Percentiles rank a stretch among this genome's conserved stretches.
phyloP scores from a whole-genome alignment of 208 protist species.

The Eutreptiella sp. region DNA sequence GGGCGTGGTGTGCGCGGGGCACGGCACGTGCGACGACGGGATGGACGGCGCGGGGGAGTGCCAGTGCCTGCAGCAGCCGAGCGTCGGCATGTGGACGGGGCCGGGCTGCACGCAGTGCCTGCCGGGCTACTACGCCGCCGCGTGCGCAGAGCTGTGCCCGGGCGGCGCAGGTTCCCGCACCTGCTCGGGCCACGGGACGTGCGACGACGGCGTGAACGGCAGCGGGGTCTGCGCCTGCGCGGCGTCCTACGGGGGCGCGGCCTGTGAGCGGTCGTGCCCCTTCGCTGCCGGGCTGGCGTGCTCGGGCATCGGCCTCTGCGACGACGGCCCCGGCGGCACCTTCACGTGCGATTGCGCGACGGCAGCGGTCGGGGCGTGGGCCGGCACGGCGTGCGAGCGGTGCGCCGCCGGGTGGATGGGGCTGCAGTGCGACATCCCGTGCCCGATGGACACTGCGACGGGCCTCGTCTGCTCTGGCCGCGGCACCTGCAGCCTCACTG shows the following conservation, averaged over 20 bases:
- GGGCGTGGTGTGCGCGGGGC: constrained; percentile 5
- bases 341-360: not conserved
- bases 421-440: constrained; percentile 6
- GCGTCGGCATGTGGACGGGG: constrained; percentile 17
- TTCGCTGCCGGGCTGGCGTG: too few relatives aligned
- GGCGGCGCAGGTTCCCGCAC: constrained; percentile 14
- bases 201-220: constrained; percentile 2
- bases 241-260: not conserved
- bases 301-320: constrained; percentile 11
- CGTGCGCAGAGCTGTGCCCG: not conserved
- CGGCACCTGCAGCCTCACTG: not conserved
- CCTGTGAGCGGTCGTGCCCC: too few relatives aligned
- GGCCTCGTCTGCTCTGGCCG: not conserved
- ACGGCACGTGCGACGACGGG: constrained; percentile 22
- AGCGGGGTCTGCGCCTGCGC: not conserved
- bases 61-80: constrained; percentile 31
- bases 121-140: not conserved
- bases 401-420: constrained; percentile 15
- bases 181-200: constrained; percentile 12
- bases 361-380: not conserved
- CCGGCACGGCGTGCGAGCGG: not conserved
- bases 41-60: constrained; percentile 3
- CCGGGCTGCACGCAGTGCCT: constrained; percentile 12
- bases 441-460: constrained; percentile 3
- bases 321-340: not conserved